Base-by-base conservation (phyloP, 2,329 filamentous ascomycete genomes). In the Claviceps fusiformis region DNA sequence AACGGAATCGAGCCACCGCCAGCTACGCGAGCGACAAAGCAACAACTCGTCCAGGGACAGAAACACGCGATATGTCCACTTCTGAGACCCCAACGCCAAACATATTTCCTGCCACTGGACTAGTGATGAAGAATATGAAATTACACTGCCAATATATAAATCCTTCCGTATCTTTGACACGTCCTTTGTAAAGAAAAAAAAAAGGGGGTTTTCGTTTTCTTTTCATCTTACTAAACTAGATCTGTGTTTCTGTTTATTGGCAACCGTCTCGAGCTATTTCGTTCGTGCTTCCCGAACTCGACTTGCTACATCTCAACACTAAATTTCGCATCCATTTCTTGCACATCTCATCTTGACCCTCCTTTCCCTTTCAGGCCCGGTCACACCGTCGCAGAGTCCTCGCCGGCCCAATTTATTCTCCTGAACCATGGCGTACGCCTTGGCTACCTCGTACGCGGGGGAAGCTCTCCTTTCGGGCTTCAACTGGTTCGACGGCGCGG, bases 401-500 rank as follows among this genome's bases (percentile, higher is more conserved):
- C 10, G 35, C n/a, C 5, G 8, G 17, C n/a, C 52, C 11, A n/a
- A n/a, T 29, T 27, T 13, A 6, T 17, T 19, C 8, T 19, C 7
- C 31, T 35, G 11, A 10, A 47, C 31, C 54, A 57, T 71, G 69
- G 61, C 66, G 29, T 78, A 78, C 62, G 66, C 70, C 39, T 63
- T 78, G 51, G 63, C 65, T 11, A 69, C 66, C 55, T 75, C 69
- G 27, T 78, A 75, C 54, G 65, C 67, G 24, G 71, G 72, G 48
- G 66, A 70, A 50, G 69, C 71, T 53, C 67, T 78, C 50, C 67
- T 79, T 55, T 68, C 66, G 47, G 69, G 69, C 56, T 81, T 81
- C 64, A 71, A 69, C 59, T 81, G 78, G 66, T 72, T 74, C 57
- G 72, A 74, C 17, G 71, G 69, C 1, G 52, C 59, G 5, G 86